Conservation (phyloP, 2,329 filamentous ascomycete genomes). For the Fusarium pilosicola region DNA sequence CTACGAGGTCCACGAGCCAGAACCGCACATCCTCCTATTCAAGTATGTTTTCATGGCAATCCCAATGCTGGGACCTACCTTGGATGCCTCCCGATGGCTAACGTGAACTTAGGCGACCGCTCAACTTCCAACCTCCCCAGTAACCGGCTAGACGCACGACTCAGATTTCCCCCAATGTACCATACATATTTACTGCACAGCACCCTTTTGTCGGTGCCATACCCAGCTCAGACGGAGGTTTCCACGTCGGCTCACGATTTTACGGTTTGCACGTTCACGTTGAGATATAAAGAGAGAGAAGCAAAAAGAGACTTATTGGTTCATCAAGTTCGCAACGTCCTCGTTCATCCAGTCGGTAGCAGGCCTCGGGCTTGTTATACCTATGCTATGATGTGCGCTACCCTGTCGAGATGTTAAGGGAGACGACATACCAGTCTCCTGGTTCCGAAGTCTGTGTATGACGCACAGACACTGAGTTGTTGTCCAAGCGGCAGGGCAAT, state of each 20-base stretch:
- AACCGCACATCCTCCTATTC: conserved; percentile 98
- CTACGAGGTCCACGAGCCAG: conserved; percentile 98
- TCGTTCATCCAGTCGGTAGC: conserved; percentile 33
- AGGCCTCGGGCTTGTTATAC: conserved; percentile 7
- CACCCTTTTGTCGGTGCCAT: conserved; percentile 35
- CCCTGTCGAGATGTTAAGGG: conserved; percentile 7
- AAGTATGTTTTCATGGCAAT: conserved; percentile 74
- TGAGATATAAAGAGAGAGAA: conserved; percentile 43
- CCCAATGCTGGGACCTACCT: background rate
- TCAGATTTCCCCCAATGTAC: conserved; percentile 41
- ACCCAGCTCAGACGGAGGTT: conserved; percentile 29
- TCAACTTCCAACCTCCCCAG: conserved; percentile 83
- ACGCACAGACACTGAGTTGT: conserved; percentile 24
- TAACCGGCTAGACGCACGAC: conserved; percentile 43
- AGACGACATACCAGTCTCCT: conserved; percentile 1
- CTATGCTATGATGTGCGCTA: conserved; percentile 1
- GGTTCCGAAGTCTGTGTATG: conserved; percentile 21
- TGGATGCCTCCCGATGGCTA: background rate
- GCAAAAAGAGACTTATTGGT: conserved; percentile 43
- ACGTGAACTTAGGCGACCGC: conserved; percentile 71
- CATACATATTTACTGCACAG: conserved; percentile 43
- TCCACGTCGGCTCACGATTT: conserved; percentile 42
- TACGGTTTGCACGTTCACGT: conserved; percentile 40
- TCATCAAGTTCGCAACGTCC: conserved; percentile 36
- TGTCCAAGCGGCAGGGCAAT: conserved; percentile 9